These are phyloP conservation scores for Hibiscus syriacus DNA, from an alignment of 345 rosid species.

Conservation along the genomic window DNA sequence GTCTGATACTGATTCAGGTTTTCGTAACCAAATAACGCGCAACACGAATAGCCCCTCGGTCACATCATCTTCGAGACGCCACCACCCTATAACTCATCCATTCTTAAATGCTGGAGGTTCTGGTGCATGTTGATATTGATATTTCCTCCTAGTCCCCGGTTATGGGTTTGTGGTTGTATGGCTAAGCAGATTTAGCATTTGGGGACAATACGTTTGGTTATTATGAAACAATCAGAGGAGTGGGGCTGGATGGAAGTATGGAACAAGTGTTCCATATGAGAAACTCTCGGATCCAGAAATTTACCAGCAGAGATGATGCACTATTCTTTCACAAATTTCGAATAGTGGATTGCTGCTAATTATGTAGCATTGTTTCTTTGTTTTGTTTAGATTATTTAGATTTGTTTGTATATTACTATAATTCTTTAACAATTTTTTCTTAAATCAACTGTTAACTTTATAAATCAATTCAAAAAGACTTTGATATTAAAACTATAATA, in stretches of 20 bases:
- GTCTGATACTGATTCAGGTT: background rate
- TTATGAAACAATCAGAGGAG: background rate
- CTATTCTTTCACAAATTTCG: background rate
- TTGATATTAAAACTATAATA: too few relatives aligned
- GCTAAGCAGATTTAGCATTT: too few relatives aligned
- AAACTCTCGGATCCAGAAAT: background rate
- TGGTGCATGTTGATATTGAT: background rate
- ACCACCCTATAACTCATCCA: background rate
- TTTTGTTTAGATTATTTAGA: background rate
- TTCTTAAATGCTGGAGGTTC: background rate
- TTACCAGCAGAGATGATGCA: background rate
- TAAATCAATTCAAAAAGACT: too few relatives aligned
- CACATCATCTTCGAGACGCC: background rate
- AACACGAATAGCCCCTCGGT: background rate
- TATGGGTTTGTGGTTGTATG: too few relatives aligned
- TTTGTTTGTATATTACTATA: background rate
- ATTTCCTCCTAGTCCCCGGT: background rate
- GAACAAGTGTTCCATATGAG: background rate
- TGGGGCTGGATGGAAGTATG: background rate
- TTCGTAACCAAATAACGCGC: background rate
- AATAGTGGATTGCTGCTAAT: background rate
- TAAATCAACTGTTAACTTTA: too few relatives aligned
- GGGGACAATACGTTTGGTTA: too few relatives aligned
- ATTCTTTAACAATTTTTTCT: background rate
- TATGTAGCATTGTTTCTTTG: background rate